phyloP scores from a whole-genome alignment of 2,329 filamentous ascomycete genomes.

The Clonostachys solani region DNA sequence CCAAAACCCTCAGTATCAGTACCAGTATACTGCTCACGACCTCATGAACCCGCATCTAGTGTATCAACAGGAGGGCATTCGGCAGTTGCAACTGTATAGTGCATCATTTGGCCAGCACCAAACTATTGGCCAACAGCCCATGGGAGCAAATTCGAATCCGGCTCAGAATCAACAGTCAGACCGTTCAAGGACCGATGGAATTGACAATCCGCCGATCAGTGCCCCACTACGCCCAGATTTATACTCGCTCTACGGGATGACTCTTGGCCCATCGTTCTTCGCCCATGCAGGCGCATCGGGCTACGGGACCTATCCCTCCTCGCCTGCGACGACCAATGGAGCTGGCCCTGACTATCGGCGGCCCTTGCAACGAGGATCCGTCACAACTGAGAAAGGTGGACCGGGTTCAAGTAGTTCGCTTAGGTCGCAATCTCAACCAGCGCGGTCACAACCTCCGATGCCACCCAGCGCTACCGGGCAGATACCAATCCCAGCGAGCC shows the following conservation, averaged over 20 bases:
- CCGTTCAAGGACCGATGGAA: constrained; percentile 57
- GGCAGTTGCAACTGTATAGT: constrained; percentile 24
- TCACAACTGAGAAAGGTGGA: constrained; percentile 41
- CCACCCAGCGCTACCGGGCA: background rate
- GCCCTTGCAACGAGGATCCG: constrained; percentile 49
- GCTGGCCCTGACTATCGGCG: constrained; percentile 49
- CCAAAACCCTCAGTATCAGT: constrained; percentile 31
- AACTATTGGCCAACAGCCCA: constrained; percentile 24
- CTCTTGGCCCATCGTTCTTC: constrained; percentile 39
- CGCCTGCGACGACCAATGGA: constrained; percentile 41
- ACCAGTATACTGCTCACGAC: constrained; percentile 15
- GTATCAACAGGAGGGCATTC: constrained; percentile 27
- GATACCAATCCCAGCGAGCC: constrained; percentile 8
- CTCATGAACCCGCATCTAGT: constrained; percentile 33
- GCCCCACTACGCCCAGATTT: constrained; percentile 54
- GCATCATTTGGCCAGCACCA: constrained; percentile 16
- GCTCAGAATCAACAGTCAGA: constrained; percentile 28
- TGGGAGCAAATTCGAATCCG: constrained; percentile 18
- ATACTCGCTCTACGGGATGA: constrained; percentile 43
- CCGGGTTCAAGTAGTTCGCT: constrained; percentile 48
- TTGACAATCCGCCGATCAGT: constrained; percentile 59
- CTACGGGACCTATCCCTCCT: constrained; percentile 52
- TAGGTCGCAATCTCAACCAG: constrained; percentile 63
- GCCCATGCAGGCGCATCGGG: constrained; percentile 30
- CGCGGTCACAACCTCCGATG: constrained; percentile 32